Evolutionary conservation across 1,284 basidiomycete genomes (phyloP), one percentile per base, ranked within the genome.

Genomic region (Trichosporon coremiiforme): DNA sequence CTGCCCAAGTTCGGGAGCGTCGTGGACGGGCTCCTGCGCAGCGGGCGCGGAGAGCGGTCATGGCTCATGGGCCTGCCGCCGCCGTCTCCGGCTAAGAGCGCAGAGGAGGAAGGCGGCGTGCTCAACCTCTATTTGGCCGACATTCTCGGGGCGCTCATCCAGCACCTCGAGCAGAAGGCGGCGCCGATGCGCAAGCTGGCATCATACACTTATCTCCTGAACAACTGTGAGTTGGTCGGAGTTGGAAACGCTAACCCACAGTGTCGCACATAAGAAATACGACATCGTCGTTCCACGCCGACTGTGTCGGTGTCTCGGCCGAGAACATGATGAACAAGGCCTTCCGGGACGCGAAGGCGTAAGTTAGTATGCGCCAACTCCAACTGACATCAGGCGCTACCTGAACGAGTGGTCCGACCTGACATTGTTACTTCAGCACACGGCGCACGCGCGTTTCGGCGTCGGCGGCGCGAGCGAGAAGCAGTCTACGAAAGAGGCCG

Each of bases 51-150:
- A 4, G 83, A 85, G 69, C 76, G 84, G 47, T 82, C 81, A 67
- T 85, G 84, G 84, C 77, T 85, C 65, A 85, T 85, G 84, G 84
- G 84, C 38, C 75, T 77, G 31, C 77, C 79, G 22, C 70, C 77
- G 2, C 77, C 79, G 2, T 78, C 76, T 62, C 72, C 75, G n/a
- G 78, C 76, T 7, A 69, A 74, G 38, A 75, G 67, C 20, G 78
- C 77, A 0, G 72, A 66, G 4, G 80, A 79, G n/a, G 82, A 81
- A 47, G 84, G 81, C 9, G 82, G 80, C 10, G 71, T 80, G 20
- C 71, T 84, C 55, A 80, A 82, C 67, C 79, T 84, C 35, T 85
- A 78, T 70, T 78, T 70, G 75, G 80, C 81, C 6, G 83, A 84
- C 65, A 77, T 84, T 2, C 71, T 82, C 12, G 81, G 82, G 6